Percentiles rank a stretch among this genome's conserved stretches.
Conservation (phyloP, 768 basidiomycete genomes). For the Suillus bovinus region DNA sequence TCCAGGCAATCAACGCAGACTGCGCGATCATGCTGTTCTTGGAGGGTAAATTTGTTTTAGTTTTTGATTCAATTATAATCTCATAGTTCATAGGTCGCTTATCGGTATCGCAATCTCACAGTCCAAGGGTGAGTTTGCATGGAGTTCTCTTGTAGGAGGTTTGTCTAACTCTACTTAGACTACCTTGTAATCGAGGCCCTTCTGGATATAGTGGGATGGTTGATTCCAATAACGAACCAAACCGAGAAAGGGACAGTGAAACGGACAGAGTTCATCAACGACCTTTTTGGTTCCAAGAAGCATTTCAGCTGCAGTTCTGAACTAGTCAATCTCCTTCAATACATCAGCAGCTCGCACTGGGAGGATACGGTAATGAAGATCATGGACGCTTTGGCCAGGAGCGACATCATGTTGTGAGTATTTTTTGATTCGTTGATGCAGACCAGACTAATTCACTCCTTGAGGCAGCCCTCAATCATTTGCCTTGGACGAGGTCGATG, state of each 20-base stretch:
- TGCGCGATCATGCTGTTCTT: slow-evolving; percentile 45
- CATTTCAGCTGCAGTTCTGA: slow-evolving; percentile 38
- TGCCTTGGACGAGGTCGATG: slow-evolving; percentile 38
- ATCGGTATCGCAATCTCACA: slow-evolving; percentile 51
- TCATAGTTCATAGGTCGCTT: slow-evolving; percentile 34
- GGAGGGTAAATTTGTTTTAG: slow-evolving; percentile 44
- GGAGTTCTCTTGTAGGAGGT: background rate
- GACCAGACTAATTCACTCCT: slow-evolving; percentile 8
- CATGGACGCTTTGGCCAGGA: slow-evolving; percentile 45
- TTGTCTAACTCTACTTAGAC: slow-evolving; percentile 34
- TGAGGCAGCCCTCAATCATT: slow-evolving; percentile 61
- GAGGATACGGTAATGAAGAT: slow-evolving; percentile 50
- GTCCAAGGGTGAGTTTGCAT: slow-evolving; percentile 42
- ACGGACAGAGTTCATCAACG: slow-evolving; percentile 48
- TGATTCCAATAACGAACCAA: slow-evolving; percentile 48
- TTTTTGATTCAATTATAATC: background rate
- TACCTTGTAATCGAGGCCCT: slow-evolving; percentile 59
- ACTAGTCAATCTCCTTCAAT: slow-evolving; percentile 43
- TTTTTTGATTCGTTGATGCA: slow-evolving; percentile 12
- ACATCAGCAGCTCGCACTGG: slow-evolving; percentile 49
- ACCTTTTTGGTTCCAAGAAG: slow-evolving; percentile 46
- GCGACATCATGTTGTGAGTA: slow-evolving; percentile 52
- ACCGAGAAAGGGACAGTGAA: slow-evolving; percentile 34
- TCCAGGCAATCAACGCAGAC: slow-evolving; percentile 41
- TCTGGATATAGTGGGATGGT: slow-evolving; percentile 54